A percentile compares a stretch with the other conserved stretches of the same genome.
Evolutionary conservation across 2,329 filamentous ascomycete species (phyloP).

Genomic region (Eutypella sp.): DNA sequence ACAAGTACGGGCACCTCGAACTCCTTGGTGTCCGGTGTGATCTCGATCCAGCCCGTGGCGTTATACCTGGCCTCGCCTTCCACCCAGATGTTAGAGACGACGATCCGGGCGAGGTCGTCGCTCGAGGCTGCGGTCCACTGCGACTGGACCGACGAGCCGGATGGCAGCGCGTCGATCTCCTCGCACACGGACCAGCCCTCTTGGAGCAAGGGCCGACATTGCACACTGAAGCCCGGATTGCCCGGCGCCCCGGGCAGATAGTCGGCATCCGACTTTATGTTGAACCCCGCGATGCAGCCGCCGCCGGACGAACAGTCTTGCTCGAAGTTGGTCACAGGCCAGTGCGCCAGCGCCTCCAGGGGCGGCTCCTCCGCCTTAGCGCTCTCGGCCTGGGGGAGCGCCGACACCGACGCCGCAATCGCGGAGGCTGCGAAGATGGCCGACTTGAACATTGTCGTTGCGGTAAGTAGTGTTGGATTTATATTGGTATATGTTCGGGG

Average conservation of each 20-base stretch:
- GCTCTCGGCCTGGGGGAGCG: conserved; percentile 2
- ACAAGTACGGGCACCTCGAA: conserved; percentile 9
- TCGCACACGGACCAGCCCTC: conserved; percentile 18
- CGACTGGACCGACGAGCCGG: conserved; percentile 13
- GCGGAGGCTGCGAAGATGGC: conserved; percentile 8
- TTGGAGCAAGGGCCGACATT: conserved; percentile 21
- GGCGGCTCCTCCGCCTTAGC: neutral
- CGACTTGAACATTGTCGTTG: conserved; percentile 7
- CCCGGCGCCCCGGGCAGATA: conserved; percentile 19
- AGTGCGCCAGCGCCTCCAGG: conserved; percentile 2
- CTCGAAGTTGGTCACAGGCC: conserved; percentile 10
- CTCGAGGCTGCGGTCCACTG: conserved; percentile 14
- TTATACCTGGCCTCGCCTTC: conserved; percentile 9
- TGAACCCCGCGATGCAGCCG: conserved; percentile 19
- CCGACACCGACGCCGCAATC: conserved; percentile 9
- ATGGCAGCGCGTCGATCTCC: conserved; percentile 3
- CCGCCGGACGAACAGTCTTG: conserved; percentile 21
- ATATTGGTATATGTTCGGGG: neutral
- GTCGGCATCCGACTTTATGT: conserved; percentile 14
- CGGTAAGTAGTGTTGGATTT: neutral
- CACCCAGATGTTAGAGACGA: conserved; percentile 16
- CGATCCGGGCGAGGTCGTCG: conserved; percentile 15
- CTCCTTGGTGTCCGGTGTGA: conserved; percentile 1
- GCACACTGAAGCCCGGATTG: conserved; percentile 23
- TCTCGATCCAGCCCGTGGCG: conserved; percentile 9